Base-by-base conservation (phyloP, 495 filamentous ascomycete genomes). In the Penicillium silybi region DNA sequence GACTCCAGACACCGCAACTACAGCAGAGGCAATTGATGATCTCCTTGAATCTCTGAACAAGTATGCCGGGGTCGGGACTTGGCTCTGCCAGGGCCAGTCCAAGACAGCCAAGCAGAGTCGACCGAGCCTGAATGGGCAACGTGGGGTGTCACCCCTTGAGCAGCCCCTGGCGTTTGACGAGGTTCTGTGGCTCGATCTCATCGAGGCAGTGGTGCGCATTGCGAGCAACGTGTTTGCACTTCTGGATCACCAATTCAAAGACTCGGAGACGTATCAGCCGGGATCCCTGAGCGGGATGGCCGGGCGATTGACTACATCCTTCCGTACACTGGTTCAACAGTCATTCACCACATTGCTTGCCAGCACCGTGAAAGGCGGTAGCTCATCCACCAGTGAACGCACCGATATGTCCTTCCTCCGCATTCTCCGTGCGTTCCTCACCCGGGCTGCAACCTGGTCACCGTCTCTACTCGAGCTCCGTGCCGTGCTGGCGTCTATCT, bases 51-150 rank as follows among this genome's bases (percentile, higher is more conserved):
- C 85, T 4, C 67, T 98, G 39, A 82, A 92, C 48, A 97, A 92
- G 63, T 97, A 95, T 66, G 80, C 84, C 0, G 83, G 88, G 44
- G 90, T 98, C 18, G 93, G 93, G 25, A 89, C 92, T 18, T 98
- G 93, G 93, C 79, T 98, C 19, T 97, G 93, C 59, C 90, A 93
- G 70, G 85, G 88, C 29, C 91, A 97, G 69, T 92, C 81, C 45
- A 90, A 86, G 59, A 82, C 79, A 1, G 67, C 74, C 15, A 74
- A 78, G 55, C 69, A 71, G 41, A 53, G 63, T 20, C 57, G 62
- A 47, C 37, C 51, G 16, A 64, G 72, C 46, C 62, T 70, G 29
- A 78, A 81, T 59, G 54, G 60, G 26, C 63, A 62, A 32, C 60
- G 53, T 10, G 62, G 54, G 5, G 64, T 61, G 34, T 61, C 73